These are phyloP conservation scores for Aspergillus hiratsukae DNA, from an alignment of 2,329 filamentous ascomycete species.

Conservation along the genomic window DNA sequence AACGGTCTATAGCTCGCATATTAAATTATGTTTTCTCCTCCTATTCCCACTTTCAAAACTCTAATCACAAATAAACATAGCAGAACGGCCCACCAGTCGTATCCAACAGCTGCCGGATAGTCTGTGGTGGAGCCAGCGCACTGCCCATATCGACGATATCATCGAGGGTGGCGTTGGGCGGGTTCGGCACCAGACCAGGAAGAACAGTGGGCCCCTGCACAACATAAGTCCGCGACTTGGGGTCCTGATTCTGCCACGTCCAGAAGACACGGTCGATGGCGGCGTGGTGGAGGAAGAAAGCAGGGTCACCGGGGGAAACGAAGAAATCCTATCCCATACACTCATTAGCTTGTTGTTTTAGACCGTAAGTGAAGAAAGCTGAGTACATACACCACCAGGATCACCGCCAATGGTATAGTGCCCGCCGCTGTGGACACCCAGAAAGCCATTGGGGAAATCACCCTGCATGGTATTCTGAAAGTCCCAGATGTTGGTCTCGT, in stretches of 20 bases:
- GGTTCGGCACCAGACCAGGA: neutral
- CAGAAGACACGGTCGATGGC: constrained; percentile 45
- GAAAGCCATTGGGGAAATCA: constrained; percentile 26
- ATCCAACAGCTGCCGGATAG: constrained; percentile 16
- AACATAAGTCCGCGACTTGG: constrained; percentile 1
- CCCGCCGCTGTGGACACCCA: constrained; percentile 43
- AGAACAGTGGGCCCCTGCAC: constrained; percentile 10
- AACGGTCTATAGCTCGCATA: neutral
- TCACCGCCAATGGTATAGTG: constrained; percentile 46
- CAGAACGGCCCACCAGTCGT: constrained; percentile 22
- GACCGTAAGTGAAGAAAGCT: neutral
- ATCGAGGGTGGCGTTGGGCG: constrained; percentile 22
- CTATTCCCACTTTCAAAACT: neutral
- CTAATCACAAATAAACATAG: constrained; percentile 16
- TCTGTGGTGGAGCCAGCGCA: constrained; percentile 9
- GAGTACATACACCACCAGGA: constrained; percentile 26
- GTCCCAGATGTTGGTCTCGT: constrained; percentile 18
- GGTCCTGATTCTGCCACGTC: constrained; percentile 44
- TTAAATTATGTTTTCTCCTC: neutral
- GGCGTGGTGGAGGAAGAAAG: constrained; percentile 45
- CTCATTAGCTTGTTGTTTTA: neutral
- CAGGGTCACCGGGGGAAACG: constrained; percentile 41
- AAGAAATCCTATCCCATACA: constrained; percentile 33
- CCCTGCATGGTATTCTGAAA: constrained; percentile 21
- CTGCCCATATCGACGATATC: constrained; percentile 19